phyloP scores from a whole-genome alignment of 495 filamentous ascomycete species.

The Amniculicola lignicola region DNA sequence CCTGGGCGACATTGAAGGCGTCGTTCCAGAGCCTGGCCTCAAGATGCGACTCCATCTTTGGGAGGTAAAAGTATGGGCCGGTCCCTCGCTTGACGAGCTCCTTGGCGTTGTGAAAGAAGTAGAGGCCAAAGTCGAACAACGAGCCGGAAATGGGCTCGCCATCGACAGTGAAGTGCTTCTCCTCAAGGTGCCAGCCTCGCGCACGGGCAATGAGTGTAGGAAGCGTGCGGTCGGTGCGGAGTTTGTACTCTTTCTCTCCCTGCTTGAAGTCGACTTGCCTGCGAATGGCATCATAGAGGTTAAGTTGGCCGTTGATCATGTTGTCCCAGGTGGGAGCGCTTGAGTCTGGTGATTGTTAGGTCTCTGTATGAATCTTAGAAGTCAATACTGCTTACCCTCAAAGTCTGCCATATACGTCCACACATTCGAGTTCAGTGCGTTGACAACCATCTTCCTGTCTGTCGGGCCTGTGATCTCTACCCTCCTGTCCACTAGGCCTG shows the following conservation, averaged over 20 bases:
- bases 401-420: slow-evolving; percentile 99
- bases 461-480: slow-evolving; percentile 99
- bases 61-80: slow-evolving; percentile 98
- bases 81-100: slow-evolving; percentile 78
- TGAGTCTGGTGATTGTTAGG: slow-evolving; percentile 61
- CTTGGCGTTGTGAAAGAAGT: slow-evolving; percentile 98
- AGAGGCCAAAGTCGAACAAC: slow-evolving; percentile 97
- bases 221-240: slow-evolving; percentile 84
- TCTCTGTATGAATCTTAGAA: neutral
- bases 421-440: slow-evolving; percentile 93
- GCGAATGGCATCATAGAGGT: slow-evolving; percentile 95
- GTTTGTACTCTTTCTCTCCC: slow-evolving; percentile 93
- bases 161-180: slow-evolving; percentile 97
- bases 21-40: slow-evolving; percentile 99
- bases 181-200: slow-evolving; percentile 72
- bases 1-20: slow-evolving; percentile 94
- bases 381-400: slow-evolving; percentile 60
- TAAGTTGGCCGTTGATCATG: slow-evolving; percentile 98
- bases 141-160: slow-evolving; percentile 90
- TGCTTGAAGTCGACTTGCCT: slow-evolving; percentile 95
- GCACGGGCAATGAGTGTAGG: slow-evolving; percentile 59
- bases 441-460: slow-evolving; percentile 99
- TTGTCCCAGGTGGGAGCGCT: slow-evolving; percentile 98
- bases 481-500: slow-evolving; percentile 86
- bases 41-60: slow-evolving; percentile 98